phyloP scores from a whole-genome alignment of 306 rosid species.

The Medicago ruthenica region DNA sequence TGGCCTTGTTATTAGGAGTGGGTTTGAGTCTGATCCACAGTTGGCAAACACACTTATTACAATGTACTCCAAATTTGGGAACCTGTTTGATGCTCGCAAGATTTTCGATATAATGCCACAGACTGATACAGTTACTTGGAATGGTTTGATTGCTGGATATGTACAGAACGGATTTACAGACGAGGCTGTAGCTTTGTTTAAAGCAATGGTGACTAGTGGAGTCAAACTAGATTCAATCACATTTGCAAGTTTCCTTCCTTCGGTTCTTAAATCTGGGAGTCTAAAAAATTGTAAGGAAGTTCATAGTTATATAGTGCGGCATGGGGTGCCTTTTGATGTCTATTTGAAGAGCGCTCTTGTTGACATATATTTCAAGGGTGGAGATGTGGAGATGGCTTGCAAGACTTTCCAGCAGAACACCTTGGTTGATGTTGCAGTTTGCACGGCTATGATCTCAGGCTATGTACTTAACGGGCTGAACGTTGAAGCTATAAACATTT shows the following conservation, averaged over 20 bases:
- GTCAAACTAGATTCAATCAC: conserved; percentile 69
- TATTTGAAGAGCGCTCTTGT: conserved; percentile 73
- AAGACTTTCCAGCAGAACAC: conserved; percentile 57
- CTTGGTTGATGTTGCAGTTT: conserved; percentile 65
- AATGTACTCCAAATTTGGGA: conserved; percentile 70
- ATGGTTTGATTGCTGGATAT: conserved; percentile 73
- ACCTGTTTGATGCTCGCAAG: conserved; percentile 54
- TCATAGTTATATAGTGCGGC: conserved; percentile 68
- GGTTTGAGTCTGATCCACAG: conserved; percentile 62
- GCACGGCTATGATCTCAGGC: conserved; percentile 83
- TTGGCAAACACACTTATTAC: conserved; percentile 70
- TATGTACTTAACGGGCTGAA: conserved; percentile 64
- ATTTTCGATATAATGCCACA: conserved; percentile 58
- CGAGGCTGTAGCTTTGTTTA: conserved; percentile 60
- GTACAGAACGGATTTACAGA: conserved; percentile 68
- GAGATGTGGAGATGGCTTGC: conserved; percentile 60
- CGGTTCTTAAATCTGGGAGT: conserved; percentile 55
- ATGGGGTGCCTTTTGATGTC: conserved; percentile 61
- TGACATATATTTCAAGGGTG: conserved; percentile 65
- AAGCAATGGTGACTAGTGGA: conserved; percentile 61
- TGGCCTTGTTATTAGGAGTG: conserved; percentile 61
- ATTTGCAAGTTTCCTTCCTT: conserved; percentile 79
- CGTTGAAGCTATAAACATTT: conserved; percentile 61
- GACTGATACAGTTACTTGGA: conserved; percentile 74
- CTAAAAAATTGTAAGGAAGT: conserved; percentile 65